Evolutionary conservation across 768 basidiomycete genomes (phyloP).

Genomic region (Mycena crocata): DNA sequence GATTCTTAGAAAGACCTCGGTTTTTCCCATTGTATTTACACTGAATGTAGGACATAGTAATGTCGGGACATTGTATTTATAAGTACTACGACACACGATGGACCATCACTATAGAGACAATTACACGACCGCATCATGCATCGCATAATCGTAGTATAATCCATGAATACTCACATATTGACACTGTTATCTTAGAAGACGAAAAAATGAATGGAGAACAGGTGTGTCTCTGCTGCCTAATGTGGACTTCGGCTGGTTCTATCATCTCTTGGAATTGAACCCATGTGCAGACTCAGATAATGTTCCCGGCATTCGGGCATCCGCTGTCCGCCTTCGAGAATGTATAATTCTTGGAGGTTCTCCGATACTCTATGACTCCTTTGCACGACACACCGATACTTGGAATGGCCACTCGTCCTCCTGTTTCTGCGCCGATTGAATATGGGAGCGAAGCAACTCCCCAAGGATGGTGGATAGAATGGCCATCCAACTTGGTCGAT

Average conservation of each 20-base stretch:
- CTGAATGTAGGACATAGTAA: background rate
- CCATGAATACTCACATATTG: background rate
- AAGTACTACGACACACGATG: conserved; percentile 19
- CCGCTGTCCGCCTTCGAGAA: background rate
- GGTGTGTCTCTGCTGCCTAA: background rate
- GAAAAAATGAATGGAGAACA: no score
- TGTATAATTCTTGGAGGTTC: background rate
- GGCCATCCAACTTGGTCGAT: conserved; percentile 72
- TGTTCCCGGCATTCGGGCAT: background rate
- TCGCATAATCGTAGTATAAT: background rate
- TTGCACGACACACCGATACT: conserved; percentile 54
- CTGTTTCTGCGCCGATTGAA: conserved; percentile 56
- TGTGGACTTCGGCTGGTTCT: background rate
- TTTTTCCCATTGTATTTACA: conserved; percentile 6
- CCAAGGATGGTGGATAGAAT: conserved; percentile 72
- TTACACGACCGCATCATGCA: background rate
- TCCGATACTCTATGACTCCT: conserved; percentile 25
- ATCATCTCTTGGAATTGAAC: no score
- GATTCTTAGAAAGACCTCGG: no score
- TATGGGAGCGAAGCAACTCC: conserved; percentile 62
- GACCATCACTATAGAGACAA: conserved; percentile 18
- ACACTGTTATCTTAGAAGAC: background rate
- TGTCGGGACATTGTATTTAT: conserved; percentile 18
- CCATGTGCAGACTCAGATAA: no score
- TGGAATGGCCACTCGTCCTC: conserved; percentile 61